Percentiles rank a stretch among this genome's conserved stretches.
Conservation (phyloP, 495 filamentous ascomycete species). For the Penicillium samsonianum region DNA sequence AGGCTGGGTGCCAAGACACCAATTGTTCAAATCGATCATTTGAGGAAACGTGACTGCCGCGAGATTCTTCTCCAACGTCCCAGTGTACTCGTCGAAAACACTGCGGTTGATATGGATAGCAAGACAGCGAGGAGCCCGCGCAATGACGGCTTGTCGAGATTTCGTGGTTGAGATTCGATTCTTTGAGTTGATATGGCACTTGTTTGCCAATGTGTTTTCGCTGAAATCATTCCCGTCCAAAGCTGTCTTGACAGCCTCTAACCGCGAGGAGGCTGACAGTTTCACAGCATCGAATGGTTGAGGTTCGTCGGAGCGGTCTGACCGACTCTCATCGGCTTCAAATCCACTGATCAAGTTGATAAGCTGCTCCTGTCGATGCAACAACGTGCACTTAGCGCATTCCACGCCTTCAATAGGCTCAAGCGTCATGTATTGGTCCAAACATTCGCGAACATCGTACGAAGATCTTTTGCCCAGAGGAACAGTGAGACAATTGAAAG, state of each 20-base stretch:
- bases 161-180: constrained; percentile 73
- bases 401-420: constrained; percentile 86
- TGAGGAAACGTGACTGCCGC: constrained; percentile 75
- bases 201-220: constrained; percentile 69
- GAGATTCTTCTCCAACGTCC: constrained; percentile 77
- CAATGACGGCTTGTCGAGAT: constrained; percentile 83
- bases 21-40: constrained; percentile 69
- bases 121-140: constrained; percentile 74
- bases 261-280: constrained; percentile 46
- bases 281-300: constrained; percentile 35
- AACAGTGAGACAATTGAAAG: constrained; percentile 92
- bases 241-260: constrained; percentile 60
- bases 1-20: constrained; percentile 65
- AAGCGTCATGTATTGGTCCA: constrained; percentile 81
- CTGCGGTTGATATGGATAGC: constrained; percentile 90
- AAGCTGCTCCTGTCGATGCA: constrained; percentile 54
- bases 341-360: constrained; percentile 43
- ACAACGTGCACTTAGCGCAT: constrained; percentile 86
- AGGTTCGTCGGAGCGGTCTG: constrained; percentile 24
- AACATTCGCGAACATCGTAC: constrained; percentile 71
- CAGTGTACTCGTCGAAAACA: constrained; percentile 80
- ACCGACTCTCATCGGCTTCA: constrained; percentile 28
- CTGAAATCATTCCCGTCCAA: constrained; percentile 78
- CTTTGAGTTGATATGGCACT: constrained; percentile 72
- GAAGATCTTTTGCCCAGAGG: constrained; percentile 59